Conservation (phyloP, 176 grass and related monocot genomes). For the Elaeis guineensis region DNA sequence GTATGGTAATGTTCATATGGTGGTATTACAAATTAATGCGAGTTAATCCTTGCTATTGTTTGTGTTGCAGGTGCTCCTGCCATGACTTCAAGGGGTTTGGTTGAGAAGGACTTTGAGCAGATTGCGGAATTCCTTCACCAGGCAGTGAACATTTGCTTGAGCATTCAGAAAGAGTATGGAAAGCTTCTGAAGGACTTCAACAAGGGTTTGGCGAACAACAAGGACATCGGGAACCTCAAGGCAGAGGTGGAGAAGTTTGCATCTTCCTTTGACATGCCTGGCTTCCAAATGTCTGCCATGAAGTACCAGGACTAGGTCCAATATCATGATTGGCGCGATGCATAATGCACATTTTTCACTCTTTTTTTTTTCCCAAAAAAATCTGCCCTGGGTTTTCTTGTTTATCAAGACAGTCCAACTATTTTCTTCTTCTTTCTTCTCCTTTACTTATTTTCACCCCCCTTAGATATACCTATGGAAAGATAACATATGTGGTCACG, state of each 20-base stretch:
- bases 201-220: slow-evolving; percentile 10
- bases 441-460: too few relatives aligned
- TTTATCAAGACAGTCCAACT: too few relatives aligned
- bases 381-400: too few relatives aligned
- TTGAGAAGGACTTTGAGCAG: slow-evolving; percentile 9
- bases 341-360: too few relatives aligned
- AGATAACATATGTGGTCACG: too few relatives aligned
- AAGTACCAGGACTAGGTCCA: not conserved
- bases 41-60: too few relatives aligned
- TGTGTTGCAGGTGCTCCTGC: too few relatives aligned
- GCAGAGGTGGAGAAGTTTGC: not conserved
- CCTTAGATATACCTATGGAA: too few relatives aligned
- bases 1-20: too few relatives aligned
- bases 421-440: too few relatives aligned
- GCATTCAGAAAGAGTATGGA: not conserved
- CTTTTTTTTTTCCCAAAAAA: too few relatives aligned
- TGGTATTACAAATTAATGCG: too few relatives aligned
- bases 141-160: not conserved
- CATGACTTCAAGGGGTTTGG: not conserved
- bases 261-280: not conserved
- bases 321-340: not conserved
- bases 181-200: slow-evolving; percentile 11
- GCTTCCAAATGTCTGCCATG: not conserved
- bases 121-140: slow-evolving; percentile 10
- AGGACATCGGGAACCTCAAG: slow-evolving; percentile 2